A percentile compares a stretch with the other conserved stretches of the same genome.
phyloP scores from a whole-genome alignment of 306 rosid genomes.

The Hippophae gyantsensis region DNA sequence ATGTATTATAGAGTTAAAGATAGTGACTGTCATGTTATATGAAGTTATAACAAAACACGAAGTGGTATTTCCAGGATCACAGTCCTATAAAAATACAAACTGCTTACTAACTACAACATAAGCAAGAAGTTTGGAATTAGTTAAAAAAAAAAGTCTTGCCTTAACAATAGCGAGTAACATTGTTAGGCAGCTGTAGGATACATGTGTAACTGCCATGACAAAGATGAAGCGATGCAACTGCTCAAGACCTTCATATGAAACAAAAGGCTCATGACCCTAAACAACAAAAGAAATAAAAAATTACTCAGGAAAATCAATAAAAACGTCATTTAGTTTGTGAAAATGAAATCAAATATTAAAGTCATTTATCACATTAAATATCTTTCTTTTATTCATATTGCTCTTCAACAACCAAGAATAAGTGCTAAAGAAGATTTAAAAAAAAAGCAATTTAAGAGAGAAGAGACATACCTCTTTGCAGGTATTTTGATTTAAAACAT shows the following conservation, averaged over 20 bases:
- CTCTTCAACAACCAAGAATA: too few relatives aligned
- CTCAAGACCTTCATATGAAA: slow-evolving; percentile 90
- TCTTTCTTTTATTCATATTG: too few relatives aligned
- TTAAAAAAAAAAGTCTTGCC: slow-evolving; percentile 33
- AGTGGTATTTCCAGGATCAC: too few relatives aligned
- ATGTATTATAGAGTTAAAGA: too few relatives aligned
- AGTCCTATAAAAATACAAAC: too few relatives aligned
- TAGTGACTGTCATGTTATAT: too few relatives aligned
- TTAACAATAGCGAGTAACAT: slow-evolving; percentile 93
- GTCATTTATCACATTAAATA: too few relatives aligned
- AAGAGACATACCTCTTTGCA: slow-evolving; percentile 58
- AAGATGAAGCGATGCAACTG: slow-evolving; percentile 98
- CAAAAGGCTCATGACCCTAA: slow-evolving; percentile 93
- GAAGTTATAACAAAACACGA: too few relatives aligned
- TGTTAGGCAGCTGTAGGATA: slow-evolving; percentile 93
- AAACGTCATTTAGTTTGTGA: not conserved
- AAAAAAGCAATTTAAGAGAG: not conserved
- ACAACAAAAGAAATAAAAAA: slow-evolving; percentile 19
- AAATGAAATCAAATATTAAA: too few relatives aligned
- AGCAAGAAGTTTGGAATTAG: not conserved
- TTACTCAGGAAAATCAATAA: slow-evolving; percentile 11
- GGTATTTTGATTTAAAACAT: slow-evolving; percentile 34
- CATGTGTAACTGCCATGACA: slow-evolving; percentile 91
- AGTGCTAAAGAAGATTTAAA: too few relatives aligned
- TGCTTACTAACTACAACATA: not conserved